Percentiles rank a stretch among this genome's conserved stretches.
phyloP scores from a whole-genome alignment of 257 asterid species.

The Verbena officinalis region DNA sequence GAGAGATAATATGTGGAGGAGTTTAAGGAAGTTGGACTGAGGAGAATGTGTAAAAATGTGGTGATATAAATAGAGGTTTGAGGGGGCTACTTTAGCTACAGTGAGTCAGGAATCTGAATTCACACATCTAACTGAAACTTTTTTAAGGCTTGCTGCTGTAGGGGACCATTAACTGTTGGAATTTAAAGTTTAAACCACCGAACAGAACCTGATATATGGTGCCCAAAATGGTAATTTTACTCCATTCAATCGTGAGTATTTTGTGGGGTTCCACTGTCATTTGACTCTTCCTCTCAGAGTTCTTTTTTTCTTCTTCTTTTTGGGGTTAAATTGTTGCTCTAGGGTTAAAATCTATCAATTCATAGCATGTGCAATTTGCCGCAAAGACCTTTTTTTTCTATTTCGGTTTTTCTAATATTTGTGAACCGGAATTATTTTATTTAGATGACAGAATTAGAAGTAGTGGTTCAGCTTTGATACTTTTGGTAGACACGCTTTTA shows the following conservation, averaged over 20 bases:
- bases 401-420: background rate
- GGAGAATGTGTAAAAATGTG: slow-evolving; percentile 31
- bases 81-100: background rate
- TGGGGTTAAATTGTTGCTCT: background rate
- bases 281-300: background rate
- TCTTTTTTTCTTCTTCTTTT: background rate
- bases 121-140: slow-evolving; percentile 34
- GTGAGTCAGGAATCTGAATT: background rate
- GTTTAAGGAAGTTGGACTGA: slow-evolving; percentile 26
- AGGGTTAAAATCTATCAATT: slow-evolving; percentile 22
- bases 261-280: slow-evolving; percentile 27
- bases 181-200: slow-evolving; percentile 32
- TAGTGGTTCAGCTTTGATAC: background rate
- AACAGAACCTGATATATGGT: slow-evolving; percentile 18
- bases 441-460: background rate
- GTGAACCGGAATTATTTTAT: background rate
- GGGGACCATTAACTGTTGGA: slow-evolving; percentile 43
- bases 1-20: background rate
- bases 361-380: slow-evolving; percentile 29
- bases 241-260: background rate
- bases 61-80: slow-evolving; percentile 49
- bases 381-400: slow-evolving; percentile 12
- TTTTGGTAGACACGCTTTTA: background rate
- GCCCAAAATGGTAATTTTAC: slow-evolving; percentile 24
- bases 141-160: slow-evolving; percentile 30